A percentile compares a stretch with the other conserved stretches of the same genome.
These are phyloP conservation scores for Pugionium dolabratum DNA, from an alignment of 345 rosid genomes.

Conservation along the genomic window DNA sequence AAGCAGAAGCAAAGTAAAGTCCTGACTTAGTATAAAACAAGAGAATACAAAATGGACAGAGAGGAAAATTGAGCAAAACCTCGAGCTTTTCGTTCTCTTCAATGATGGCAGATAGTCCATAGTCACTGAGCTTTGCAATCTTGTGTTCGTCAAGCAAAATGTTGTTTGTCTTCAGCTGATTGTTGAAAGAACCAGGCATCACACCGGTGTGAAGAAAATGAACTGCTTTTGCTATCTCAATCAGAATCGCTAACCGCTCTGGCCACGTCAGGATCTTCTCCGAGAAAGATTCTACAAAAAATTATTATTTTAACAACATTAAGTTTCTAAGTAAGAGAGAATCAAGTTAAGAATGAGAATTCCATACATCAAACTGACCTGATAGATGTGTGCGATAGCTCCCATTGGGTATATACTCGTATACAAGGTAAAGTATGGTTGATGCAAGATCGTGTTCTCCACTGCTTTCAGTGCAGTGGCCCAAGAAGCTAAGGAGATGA, in stretches of 20 bases:
- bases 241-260: conserved; percentile 72
- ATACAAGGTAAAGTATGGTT: conserved; percentile 64
- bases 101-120: conserved; percentile 71
- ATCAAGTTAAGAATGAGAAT: too few relatives aligned
- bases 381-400: conserved; percentile 70
- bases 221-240: conserved; percentile 90
- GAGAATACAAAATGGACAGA: conserved; percentile 3
- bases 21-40: conserved; percentile 25
- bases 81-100: conserved; percentile 70
- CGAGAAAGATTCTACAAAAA: conserved; percentile 58
- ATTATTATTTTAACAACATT: conserved; percentile 3
- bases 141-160: conserved; percentile 89
- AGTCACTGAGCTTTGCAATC: conserved; percentile 93
- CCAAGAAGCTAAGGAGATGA: conserved; percentile 79
- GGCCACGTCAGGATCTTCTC: conserved; percentile 86
- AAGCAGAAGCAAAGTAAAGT: conserved; percentile 6
- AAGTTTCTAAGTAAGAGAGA: conserved; percentile 3
- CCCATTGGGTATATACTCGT: conserved; percentile 71
- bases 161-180: conserved; percentile 69
- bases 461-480: conserved; percentile 67
- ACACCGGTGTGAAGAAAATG: conserved; percentile 89
- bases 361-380: conserved; percentile 48
- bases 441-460: conserved; percentile 51
- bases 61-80: conserved; percentile 44
- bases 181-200: conserved; percentile 73